These are phyloP conservation scores for Penicillium brevicompactum DNA, from an alignment of 2,329 filamentous ascomycete species.

Conservation along the genomic window DNA sequence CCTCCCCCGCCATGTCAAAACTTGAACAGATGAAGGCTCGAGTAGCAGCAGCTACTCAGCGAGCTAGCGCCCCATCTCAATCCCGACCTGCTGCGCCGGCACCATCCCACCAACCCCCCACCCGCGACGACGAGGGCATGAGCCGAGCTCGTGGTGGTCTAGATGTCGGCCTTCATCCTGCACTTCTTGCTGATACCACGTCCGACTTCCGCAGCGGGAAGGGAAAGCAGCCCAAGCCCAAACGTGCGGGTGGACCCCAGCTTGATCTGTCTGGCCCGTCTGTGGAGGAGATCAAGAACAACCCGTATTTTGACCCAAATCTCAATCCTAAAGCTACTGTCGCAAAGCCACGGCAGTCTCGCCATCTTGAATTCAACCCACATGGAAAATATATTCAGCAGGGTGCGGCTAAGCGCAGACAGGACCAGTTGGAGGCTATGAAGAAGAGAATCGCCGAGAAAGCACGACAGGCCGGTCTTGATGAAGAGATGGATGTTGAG, in stretches of 20 bases:
- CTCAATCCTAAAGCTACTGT: slow-evolving; percentile 60
- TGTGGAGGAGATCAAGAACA: slow-evolving; percentile 62
- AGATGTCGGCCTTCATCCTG: slow-evolving; percentile 76
- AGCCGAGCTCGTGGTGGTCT: slow-evolving; percentile 65
- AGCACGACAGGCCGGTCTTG: slow-evolving; percentile 86
- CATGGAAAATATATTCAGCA: slow-evolving; percentile 98
- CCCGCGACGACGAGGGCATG: slow-evolving; percentile 52
- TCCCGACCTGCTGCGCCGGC: slow-evolving; percentile 48
- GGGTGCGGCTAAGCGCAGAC: slow-evolving; percentile 82
- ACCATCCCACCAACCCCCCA: slow-evolving; percentile 42
- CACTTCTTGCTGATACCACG: slow-evolving; percentile 58
- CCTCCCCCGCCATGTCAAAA: slow-evolving; percentile 58
- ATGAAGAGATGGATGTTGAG: slow-evolving; percentile 86
- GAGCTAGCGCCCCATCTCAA: slow-evolving; percentile 44
- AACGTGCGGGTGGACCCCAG: slow-evolving; percentile 50
- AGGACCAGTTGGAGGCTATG: slow-evolving; percentile 88
- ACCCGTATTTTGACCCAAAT: slow-evolving; percentile 81
- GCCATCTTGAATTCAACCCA: slow-evolving; percentile 84
- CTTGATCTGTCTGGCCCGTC: slow-evolving; percentile 61
- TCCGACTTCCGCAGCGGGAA: slow-evolving; percentile 47
- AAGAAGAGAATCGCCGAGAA: slow-evolving; percentile 89
- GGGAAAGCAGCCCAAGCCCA: slow-evolving; percentile 54
- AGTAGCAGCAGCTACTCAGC: slow-evolving; percentile 71
- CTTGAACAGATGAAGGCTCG: slow-evolving; percentile 79
- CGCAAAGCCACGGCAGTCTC: slow-evolving; percentile 67